Evolutionary conservation across 1,139 yeast genomes (phyloP).

Genomic region (Hyphopichia burtonii): DNA sequence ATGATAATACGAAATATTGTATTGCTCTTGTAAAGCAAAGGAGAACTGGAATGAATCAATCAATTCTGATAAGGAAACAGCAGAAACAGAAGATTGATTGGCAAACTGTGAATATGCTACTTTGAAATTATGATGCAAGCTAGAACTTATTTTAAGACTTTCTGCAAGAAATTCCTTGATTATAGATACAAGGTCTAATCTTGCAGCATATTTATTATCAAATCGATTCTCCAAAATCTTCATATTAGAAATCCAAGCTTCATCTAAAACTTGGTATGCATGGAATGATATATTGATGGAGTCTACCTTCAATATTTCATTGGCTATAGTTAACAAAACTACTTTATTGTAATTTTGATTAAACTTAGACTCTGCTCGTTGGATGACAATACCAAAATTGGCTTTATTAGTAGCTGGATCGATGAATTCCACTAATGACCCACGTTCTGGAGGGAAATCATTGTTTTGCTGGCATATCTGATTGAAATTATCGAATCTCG

Average conservation of each 20-base stretch:
- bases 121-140: slow-evolving; percentile 15
- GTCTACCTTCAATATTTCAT: slow-evolving; percentile 24
- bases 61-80: slow-evolving; percentile 21
- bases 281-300: slow-evolving; percentile 29
- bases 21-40: slow-evolving; percentile 10
- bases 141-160: slow-evolving; percentile 9
- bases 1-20: slow-evolving; percentile 22
- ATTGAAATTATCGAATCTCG: slow-evolving; percentile 7
- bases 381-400: slow-evolving; percentile 33
- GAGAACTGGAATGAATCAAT: slow-evolving; percentile 21
- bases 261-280: slow-evolving; percentile 22
- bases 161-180: slow-evolving; percentile 20
- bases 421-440: slow-evolving; percentile 35
- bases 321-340: slow-evolving; percentile 30
- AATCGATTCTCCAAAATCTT: slow-evolving; percentile 23
- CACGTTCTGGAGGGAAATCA: slow-evolving; percentile 22
- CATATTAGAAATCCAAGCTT: slow-evolving; percentile 18
- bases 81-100: slow-evolving; percentile 10
- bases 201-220: slow-evolving; percentile 13
- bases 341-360: slow-evolving; percentile 33
- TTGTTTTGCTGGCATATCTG: slow-evolving; percentile 20
- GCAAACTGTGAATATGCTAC: slow-evolving; percentile 26
- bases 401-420: slow-evolving; percentile 10
- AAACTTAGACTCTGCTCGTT: slow-evolving; percentile 29
- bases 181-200: slow-evolving; percentile 18